Evolutionary conservation across 164 flowering plant genomes (phyloP).

Genomic region (Annona squamosa): DNA sequence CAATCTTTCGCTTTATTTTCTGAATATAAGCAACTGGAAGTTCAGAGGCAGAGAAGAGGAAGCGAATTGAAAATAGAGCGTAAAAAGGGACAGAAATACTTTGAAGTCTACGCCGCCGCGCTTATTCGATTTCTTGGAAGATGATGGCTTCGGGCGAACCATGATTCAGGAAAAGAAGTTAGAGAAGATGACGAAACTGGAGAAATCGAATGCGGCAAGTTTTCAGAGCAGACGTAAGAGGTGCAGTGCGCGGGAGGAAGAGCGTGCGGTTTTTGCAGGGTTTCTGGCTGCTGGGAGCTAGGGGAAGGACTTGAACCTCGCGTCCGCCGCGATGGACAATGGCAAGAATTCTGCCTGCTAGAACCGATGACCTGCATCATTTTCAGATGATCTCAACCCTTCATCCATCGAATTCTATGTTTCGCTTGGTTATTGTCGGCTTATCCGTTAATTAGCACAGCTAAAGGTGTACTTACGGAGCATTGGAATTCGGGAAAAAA

Average conservation of each 20-base stretch:
- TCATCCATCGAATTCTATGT: too few relatives aligned
- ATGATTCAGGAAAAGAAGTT: background rate
- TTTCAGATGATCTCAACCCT: too few relatives aligned
- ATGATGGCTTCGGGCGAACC: constrained; percentile 16
- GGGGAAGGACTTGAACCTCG: too few relatives aligned
- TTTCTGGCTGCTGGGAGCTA: background rate
- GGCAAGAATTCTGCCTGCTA: too few relatives aligned
- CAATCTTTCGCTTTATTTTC: constrained; percentile 90
- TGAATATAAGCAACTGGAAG: constrained; percentile 13
- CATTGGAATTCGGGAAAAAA: too few relatives aligned
- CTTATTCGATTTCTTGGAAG: constrained; percentile 34
- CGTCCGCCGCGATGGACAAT: too few relatives aligned
- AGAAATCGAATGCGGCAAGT: background rate
- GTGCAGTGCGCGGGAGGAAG: background rate
- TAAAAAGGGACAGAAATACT: constrained; percentile 18
- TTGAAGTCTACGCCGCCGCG: constrained; percentile 62
- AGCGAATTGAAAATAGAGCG: background rate
- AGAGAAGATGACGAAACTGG: background rate
- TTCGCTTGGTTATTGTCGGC: too few relatives aligned
- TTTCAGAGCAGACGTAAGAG: background rate
- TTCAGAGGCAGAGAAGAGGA: background rate
- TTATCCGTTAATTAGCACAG: too few relatives aligned
- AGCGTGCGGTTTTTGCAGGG: background rate
- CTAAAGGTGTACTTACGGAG: too few relatives aligned
- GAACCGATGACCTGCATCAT: too few relatives aligned